Evolutionary conservation across 495 filamentous ascomycete genomes (phyloP).

Genomic region (Annulohypoxylon nitens): DNA sequence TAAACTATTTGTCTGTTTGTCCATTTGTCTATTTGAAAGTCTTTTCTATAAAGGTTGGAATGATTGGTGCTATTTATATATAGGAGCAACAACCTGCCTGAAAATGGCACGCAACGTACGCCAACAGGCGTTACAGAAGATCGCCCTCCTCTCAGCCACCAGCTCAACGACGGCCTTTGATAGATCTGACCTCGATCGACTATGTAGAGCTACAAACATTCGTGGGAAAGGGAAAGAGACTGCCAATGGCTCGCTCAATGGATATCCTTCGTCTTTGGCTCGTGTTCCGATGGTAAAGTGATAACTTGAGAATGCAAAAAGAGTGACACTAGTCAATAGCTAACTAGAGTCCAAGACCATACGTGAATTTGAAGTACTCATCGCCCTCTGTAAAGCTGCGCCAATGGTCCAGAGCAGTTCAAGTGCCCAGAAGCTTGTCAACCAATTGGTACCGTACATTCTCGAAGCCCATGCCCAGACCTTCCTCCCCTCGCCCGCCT

Average conservation of each 20-base stretch:
- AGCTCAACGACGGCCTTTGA: constrained; percentile 64
- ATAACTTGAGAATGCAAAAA: constrained; percentile 15
- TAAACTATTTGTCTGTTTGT: constrained; percentile 7
- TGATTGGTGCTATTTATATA: not conserved
- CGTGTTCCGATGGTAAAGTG: constrained; percentile 65
- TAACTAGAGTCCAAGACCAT: constrained; percentile 62
- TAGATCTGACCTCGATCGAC: constrained; percentile 72
- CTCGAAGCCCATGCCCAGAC: constrained; percentile 82
- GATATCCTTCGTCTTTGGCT: constrained; percentile 51
- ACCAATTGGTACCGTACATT: constrained; percentile 83
- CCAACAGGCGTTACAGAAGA: constrained; percentile 75
- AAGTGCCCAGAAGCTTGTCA: constrained; percentile 77
- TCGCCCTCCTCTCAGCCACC: constrained; percentile 72
- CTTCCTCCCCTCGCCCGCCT: constrained; percentile 83
- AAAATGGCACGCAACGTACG: constrained; percentile 67
- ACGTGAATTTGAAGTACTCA: constrained; percentile 87
- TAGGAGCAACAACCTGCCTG: constrained; percentile 17
- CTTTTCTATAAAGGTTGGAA: constrained; percentile 20
- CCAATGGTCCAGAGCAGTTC: constrained; percentile 73
- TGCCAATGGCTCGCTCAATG: constrained; percentile 52
- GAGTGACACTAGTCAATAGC: constrained; percentile 3
- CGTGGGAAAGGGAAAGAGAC: constrained; percentile 50
- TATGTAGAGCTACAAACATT: constrained; percentile 68
- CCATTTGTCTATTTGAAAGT: constrained; percentile 7
- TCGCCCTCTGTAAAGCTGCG: constrained; percentile 90